Base-by-base conservation (phyloP, 805 yeast genomes). In the Monosporozyma siamensis region DNA sequence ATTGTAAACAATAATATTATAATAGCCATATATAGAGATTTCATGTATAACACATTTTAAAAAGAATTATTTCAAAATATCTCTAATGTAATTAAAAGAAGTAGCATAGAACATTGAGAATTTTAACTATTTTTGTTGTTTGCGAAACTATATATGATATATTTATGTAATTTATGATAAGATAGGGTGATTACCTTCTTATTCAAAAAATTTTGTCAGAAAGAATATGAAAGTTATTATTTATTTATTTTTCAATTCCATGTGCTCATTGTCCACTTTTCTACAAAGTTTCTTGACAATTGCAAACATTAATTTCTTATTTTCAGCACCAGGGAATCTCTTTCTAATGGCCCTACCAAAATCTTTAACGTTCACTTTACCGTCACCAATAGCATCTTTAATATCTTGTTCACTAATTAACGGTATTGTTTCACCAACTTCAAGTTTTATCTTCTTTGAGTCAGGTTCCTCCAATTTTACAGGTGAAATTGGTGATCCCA, bases 381-480 rank as follows among this genome's bases (percentile, higher is more conserved):
- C 54, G 34, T 50, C 65, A 12, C 59, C 67, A 10, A 88, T 78
- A 29, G 82, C 72, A 24, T 67, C 69, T 47, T 81, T 72, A 42
- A 89, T 83, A 54, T 86, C 95, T 38, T 73, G 77, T 27, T 77
- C 81, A 0, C 89, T 82, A 14, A 85, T 76, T 38, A 82, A 34
- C 10, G 39, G 39, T 18, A 37, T 20, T 1, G 38, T 12, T 15
- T 15, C 34, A 12, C 54, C 60, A 4, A 54, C 58, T 39, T 70
- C 74, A 5, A 54, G 36, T 44, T 67, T 71, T 18, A 63, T 54
- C 45, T 68, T 69, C 52, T 72, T 73, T n/a, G 52, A 48, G 1
- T 49, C 59, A 6, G 30, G 27, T 22, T 46, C 48, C 21, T 34
- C 40, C 8, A 42, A 32, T 10, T 35, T 31, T 5, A 39, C 24